A percentile compares a stretch with the other conserved stretches of the same genome.
These are phyloP conservation scores for Aureobasidium sp. DNA, from an alignment of 2,329 filamentous ascomycete genomes.

Conservation along the genomic window DNA sequence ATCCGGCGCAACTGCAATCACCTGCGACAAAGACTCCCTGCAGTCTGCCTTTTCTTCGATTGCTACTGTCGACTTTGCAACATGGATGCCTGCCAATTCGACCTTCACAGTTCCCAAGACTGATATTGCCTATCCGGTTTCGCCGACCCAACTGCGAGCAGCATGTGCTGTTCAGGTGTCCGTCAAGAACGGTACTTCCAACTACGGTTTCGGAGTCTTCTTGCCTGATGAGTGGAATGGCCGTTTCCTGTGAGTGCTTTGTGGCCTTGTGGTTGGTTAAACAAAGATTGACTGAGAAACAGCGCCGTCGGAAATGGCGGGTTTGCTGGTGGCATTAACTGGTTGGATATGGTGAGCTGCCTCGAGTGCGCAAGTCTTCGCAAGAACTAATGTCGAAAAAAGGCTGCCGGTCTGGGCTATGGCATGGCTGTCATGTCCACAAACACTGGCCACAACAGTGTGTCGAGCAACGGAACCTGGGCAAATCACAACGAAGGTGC, in stretches of 20 bases:
- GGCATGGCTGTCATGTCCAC: slow-evolving; percentile 38
- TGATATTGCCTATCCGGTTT: slow-evolving; percentile 33
- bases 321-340: slow-evolving; percentile 40
- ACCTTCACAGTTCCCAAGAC: slow-evolving; percentile 31
- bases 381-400: not conserved
- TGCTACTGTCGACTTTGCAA: slow-evolving; percentile 30
- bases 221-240: slow-evolving; percentile 26
- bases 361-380: not conserved
- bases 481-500: slow-evolving; percentile 29
- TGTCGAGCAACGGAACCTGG: slow-evolving; percentile 28
- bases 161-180: slow-evolving; percentile 26
- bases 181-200: slow-evolving; percentile 22
- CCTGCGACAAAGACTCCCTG: slow-evolving; percentile 28
- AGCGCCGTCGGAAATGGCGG: slow-evolving; percentile 37
- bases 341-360: slow-evolving; percentile 36
- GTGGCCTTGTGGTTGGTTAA: too few species aligned
- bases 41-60: slow-evolving; percentile 26
- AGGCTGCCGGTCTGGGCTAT: slow-evolving; percentile 26
- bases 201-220: slow-evolving; percentile 26
- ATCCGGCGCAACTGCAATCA: not conserved
- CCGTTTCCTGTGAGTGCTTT: slow-evolving; percentile 20
- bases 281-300: not conserved
- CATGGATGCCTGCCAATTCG: slow-evolving; percentile 24
- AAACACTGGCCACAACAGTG: slow-evolving; percentile 37
- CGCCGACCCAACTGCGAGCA: slow-evolving; percentile 26